These are phyloP conservation scores for Pseudogymnoascus sp. DNA, from an alignment of 2,329 filamentous ascomycete genomes.

Conservation along the genomic window DNA sequence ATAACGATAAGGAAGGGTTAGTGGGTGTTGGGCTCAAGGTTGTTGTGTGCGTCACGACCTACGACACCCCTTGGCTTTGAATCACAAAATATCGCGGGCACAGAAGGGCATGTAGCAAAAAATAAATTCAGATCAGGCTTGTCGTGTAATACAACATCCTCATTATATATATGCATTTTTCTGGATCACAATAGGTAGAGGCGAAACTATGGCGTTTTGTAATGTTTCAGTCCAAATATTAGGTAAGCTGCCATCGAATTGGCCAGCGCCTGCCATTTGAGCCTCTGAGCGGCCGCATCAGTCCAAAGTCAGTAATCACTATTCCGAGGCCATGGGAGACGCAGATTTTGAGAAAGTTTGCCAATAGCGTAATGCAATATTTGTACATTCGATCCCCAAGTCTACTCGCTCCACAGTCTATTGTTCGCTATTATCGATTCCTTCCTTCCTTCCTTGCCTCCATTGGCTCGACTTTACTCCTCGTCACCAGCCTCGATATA, in stretches of 20 bases:
- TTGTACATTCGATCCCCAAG: conserved; percentile 5
- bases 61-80: background rate
- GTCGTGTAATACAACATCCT: background rate
- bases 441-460: conserved; percentile 8
- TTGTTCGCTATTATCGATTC: conserved; percentile 7
- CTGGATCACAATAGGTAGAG: background rate
- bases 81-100: background rate
- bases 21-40: background rate
- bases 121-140: background rate
- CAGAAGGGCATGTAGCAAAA: background rate
- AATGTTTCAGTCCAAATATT: background rate
- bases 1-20: conserved; percentile 1
- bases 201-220: background rate
- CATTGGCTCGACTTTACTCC: conserved; percentile 15
- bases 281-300: background rate
- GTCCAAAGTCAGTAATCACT: background rate
- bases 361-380: conserved; percentile 7
- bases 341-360: conserved; percentile 2
- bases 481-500: conserved; percentile 64
- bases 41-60: conserved; percentile 6
- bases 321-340: background rate
- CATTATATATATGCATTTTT: background rate
- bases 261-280: background rate
- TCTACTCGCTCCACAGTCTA: conserved; percentile 8
- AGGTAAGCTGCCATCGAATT: background rate